Evolutionary conservation across 2,329 filamentous ascomycete genomes (phyloP).

Genomic region (Ophiostoma australiae): DNA sequence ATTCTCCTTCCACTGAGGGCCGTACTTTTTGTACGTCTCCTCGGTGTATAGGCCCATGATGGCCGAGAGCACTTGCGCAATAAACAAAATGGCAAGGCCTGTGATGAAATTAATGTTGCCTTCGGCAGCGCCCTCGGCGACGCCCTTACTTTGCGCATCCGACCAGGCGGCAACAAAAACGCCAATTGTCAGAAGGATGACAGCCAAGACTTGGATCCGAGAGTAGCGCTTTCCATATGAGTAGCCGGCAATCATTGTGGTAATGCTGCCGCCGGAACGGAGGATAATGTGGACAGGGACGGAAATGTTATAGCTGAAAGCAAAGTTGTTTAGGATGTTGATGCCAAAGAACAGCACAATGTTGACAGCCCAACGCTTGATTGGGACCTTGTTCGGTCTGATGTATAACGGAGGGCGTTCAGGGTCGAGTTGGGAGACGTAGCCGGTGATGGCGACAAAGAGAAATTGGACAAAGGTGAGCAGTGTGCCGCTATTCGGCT

Average conservation of each 20-base stretch:
- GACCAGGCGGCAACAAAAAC: slow-evolving; percentile 86
- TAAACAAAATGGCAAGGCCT: slow-evolving; percentile 75
- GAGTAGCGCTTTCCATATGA: slow-evolving; percentile 82
- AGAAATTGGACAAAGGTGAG: slow-evolving; percentile 86
- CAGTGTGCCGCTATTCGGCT: slow-evolving; percentile 77
- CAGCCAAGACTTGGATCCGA: slow-evolving; percentile 71
- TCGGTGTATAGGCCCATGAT: slow-evolving; percentile 96
- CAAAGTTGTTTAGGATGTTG: slow-evolving; percentile 95
- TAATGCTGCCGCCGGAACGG: slow-evolving; percentile 89
- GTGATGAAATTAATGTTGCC: slow-evolving; percentile 48
- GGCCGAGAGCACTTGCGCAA: slow-evolving; percentile 85
- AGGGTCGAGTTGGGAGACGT: slow-evolving; percentile 67
- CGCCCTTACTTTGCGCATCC: slow-evolving; percentile 77
- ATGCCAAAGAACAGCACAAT: slow-evolving; percentile 88
- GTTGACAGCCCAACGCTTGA: slow-evolving; percentile 80
- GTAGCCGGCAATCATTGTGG: slow-evolving; percentile 87
- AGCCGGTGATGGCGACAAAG: slow-evolving; percentile 73
- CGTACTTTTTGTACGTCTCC: slow-evolving; percentile 78
- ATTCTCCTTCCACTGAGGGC: slow-evolving; percentile 90
- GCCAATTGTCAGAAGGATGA: slow-evolving; percentile 76
- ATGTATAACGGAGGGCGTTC: slow-evolving; percentile 67
- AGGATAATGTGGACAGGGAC: slow-evolving; percentile 96
- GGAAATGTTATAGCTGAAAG: slow-evolving; percentile 94
- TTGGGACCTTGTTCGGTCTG: slow-evolving; percentile 70
- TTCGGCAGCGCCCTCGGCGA: slow-evolving; percentile 30